phyloP scores from a whole-genome alignment of 2,329 filamentous ascomycete genomes.

The Xylaria digitata region DNA sequence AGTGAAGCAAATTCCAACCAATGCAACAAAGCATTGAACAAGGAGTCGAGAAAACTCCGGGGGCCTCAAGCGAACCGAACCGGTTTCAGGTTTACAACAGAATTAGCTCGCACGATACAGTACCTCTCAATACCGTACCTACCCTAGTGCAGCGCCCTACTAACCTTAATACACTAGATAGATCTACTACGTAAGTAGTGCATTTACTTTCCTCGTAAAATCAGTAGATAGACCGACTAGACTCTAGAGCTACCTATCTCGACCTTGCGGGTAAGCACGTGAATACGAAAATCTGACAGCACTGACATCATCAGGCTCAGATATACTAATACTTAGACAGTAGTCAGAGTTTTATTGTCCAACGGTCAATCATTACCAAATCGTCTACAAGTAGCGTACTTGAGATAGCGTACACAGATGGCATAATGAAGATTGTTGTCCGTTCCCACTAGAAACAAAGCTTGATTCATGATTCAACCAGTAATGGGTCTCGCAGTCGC shows the following conservation, averaged over 20 bases:
- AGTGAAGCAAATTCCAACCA: slow-evolving; percentile 12
- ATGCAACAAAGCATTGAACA: neutral
- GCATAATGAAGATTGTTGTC: neutral
- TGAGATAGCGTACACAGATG: too few relatives aligned
- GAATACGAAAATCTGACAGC: slow-evolving; percentile 3
- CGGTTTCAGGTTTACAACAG: slow-evolving; percentile 24
- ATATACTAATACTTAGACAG: neutral
- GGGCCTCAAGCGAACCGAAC: neutral
- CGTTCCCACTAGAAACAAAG: slow-evolving; percentile 4
- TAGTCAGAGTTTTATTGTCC: neutral
- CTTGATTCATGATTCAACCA: slow-evolving; percentile 6
- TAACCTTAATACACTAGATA: too few relatives aligned
- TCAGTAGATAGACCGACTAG: too few relatives aligned
- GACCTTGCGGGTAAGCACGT: neutral
- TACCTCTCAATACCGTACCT: too few relatives aligned
- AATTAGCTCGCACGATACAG: neutral
- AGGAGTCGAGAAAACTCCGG: neutral
- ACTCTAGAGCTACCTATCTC: neutral
- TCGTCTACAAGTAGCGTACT: neutral
- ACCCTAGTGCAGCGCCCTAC: too few relatives aligned
- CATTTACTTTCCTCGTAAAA: too few relatives aligned
- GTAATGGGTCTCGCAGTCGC: slow-evolving; percentile 23
- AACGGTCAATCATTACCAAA: neutral
- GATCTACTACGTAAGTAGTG: too few relatives aligned
- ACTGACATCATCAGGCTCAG: slow-evolving; percentile 25